Evolutionary conservation across 306 rosid genomes (phyloP).

Genomic region (Trifolium dubium): DNA sequence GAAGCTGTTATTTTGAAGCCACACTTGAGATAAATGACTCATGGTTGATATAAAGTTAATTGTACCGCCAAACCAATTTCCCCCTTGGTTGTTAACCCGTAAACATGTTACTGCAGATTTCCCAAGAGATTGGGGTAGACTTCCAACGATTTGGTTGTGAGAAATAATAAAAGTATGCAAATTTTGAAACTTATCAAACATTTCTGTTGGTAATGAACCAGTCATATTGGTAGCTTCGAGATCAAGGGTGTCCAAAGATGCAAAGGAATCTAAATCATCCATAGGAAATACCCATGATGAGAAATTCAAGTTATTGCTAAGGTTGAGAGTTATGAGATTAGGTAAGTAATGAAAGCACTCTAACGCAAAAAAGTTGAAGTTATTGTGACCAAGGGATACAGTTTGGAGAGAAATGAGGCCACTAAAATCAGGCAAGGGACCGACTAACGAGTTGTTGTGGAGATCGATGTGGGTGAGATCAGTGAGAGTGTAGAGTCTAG

Average conservation of each 20-base stretch:
- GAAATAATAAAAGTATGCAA: not conserved
- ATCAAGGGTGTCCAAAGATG: conserved; percentile 45
- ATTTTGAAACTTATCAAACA: not conserved
- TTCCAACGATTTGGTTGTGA: not conserved
- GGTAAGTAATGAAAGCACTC: not conserved
- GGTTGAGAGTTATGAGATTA: conserved; percentile 58
- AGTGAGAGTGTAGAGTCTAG: not conserved
- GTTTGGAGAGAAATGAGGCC: conserved; percentile 50
- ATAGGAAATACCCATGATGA: conserved; percentile 54
- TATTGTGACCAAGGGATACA: conserved; percentile 57
- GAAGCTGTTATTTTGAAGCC: not conserved
- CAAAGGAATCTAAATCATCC: conserved; percentile 46
- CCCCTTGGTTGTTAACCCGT: not conserved
- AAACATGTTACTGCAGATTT: not conserved
- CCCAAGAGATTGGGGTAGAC: not conserved
- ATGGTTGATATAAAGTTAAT: not conserved
- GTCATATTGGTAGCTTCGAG: conserved; percentile 47
- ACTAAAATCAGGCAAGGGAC: not conserved
- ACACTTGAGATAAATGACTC: not conserved
- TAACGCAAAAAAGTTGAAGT: conserved; percentile 47
- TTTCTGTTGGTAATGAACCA: conserved; percentile 41
- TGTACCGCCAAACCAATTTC: not conserved
- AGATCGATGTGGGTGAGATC: not conserved
- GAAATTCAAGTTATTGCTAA: conserved; percentile 40
- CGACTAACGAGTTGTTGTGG: not conserved